Evolutionary conservation across 306 rosid species (phyloP), one percentile per base, ranked within the genome.

Genomic region (Canavalia gladiata): DNA sequence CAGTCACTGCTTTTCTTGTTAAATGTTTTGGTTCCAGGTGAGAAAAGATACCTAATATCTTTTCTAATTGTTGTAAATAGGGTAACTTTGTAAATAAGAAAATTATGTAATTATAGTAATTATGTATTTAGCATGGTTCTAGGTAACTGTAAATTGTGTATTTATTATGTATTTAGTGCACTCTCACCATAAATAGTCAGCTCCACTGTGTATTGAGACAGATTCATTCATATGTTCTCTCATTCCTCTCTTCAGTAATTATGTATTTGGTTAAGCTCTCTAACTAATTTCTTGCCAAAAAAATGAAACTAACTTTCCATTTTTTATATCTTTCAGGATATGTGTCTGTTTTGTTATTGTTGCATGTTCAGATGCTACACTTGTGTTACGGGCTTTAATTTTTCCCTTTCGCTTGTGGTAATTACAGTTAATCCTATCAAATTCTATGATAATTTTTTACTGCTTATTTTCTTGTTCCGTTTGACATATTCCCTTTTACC

Each of bases 311-410:
- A 49, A 43, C 65, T 31, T 60, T 42, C 12, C 18, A 7, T 69
- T 68, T 78, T 73, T 52, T 68, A 37, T 75, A 8, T 55, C 41
- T 89, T 87, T 54, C 99, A 95, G 98, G 97, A 81, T 89, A 72
- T 90, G 97, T 35, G 84, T 95, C 84, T 95, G 98, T 74, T 95
- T 95, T 90, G 89, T 95, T 84, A 88, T 83, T 7, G 91, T 93
- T 50, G 90, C 99, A 74, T 95, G 97, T 80, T 95, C 98, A 84
- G 96, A 95, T 85, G 98, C 99, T 62, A 91, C 99, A 30, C 89
- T 95, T 59, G 73, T 88, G 54, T 83, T 95, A 56, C 87, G 96
- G 74, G 97, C 98, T 81, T 82, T 93, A 77, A 77, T 95, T 83
- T 86, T 95, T 85, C 98, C 99, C n/a, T 84, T 77, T 77, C 92